Percentiles rank a stretch among this genome's conserved stretches.
Conservation (phyloP, 140 eudicot species). For the Anethum foeniculum region DNA sequence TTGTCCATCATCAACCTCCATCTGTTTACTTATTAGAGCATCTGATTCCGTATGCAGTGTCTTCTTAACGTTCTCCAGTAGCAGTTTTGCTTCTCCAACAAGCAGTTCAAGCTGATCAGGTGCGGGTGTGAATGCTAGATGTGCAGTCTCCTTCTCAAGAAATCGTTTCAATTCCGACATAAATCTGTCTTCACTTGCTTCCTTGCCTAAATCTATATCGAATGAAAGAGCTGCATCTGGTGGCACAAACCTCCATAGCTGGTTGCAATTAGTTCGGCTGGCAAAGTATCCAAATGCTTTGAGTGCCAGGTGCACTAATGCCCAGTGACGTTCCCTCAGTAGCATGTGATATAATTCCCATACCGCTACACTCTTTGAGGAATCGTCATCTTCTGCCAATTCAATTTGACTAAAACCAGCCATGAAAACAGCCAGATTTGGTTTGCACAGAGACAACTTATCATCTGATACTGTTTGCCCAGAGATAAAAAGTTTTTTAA, state of each 20-base stretch:
- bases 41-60: conserved; percentile 4
- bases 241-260: conserved; percentile 88
- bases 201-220: conserved; percentile 50
- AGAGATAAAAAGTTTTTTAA: conserved; percentile 59
- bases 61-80: conserved; percentile 42
- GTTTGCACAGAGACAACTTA: conserved; percentile 58
- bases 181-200: conserved; percentile 59
- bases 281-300: conserved; percentile 86
- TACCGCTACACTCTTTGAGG: conserved; percentile 43
- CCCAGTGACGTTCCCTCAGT: conserved; percentile 81
- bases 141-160: conserved; percentile 69
- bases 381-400: conserved; percentile 41
- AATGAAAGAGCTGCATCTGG: conserved; percentile 78
- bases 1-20: conserved; percentile 43
- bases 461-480: conserved; percentile 25
- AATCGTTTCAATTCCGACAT: conserved; percentile 77
- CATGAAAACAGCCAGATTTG: conserved; percentile 69
- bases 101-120: conserved; percentile 38
- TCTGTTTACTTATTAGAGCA: conserved; percentile 21
- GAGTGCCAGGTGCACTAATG: conserved; percentile 57
- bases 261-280: conserved; percentile 63
- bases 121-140: conserved; percentile 25
- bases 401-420: conserved; percentile 60
- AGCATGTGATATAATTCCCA: conserved; percentile 74
- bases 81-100: conserved; percentile 41